phyloP scores from a whole-genome alignment of 202 grass and related monocot genomes.

The Miscanthus sacchariflorus region DNA sequence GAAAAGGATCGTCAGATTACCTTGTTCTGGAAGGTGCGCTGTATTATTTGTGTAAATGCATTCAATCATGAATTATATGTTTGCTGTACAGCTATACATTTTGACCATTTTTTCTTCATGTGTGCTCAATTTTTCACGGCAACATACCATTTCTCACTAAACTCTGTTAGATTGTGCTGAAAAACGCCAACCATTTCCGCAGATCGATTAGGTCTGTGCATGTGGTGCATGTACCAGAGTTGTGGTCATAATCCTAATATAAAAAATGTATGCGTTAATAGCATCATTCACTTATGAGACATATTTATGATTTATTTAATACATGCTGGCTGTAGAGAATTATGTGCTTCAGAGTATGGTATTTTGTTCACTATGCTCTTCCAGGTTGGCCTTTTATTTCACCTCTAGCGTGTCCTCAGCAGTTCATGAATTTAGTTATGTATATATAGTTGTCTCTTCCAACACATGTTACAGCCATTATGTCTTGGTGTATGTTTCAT shows the following conservation, averaged over 20 bases:
- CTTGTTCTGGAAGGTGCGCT: slow-evolving; percentile 98
- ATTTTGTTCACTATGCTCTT: neutral
- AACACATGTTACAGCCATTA: neutral
- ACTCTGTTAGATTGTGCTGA: slow-evolving; percentile 15
- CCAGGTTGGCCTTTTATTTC: neutral
- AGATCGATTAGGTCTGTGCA: neutral
- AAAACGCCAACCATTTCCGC: neutral
- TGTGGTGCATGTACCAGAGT: slow-evolving; percentile 11
- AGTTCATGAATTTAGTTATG: neutral
- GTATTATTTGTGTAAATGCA: slow-evolving; percentile 36
- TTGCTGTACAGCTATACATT: slow-evolving; percentile 27
- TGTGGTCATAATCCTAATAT: slow-evolving; percentile 19
- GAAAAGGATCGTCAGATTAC: slow-evolving; percentile 73
- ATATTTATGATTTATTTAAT: neutral
- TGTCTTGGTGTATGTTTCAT: slow-evolving; percentile 22
- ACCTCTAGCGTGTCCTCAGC: neutral
- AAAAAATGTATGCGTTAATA: neutral
- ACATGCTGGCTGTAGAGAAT: neutral
- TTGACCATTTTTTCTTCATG: slow-evolving; percentile 8
- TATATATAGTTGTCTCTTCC: slow-evolving; percentile 6
- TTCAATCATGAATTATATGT: slow-evolving; percentile 21
- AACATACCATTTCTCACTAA: slow-evolving; percentile 27
- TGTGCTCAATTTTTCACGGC: slow-evolving; percentile 28
- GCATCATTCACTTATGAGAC: slow-evolving; percentile 9
- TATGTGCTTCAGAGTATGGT: neutral